These are phyloP conservation scores for Cicer pinnatifidum DNA, from an alignment of 306 rosid species.

Conservation along the genomic window DNA sequence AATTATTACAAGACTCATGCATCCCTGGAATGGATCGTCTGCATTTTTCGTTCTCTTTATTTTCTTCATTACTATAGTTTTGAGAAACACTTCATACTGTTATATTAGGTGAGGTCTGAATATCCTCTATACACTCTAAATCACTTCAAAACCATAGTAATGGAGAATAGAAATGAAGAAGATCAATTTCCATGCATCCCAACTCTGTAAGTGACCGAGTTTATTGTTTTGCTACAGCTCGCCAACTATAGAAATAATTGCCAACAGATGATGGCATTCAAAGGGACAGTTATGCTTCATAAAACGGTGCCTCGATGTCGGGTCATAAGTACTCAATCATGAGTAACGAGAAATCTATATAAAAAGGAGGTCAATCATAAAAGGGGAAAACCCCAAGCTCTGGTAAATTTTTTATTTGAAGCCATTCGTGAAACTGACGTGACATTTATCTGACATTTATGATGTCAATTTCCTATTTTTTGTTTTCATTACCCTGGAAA, in stretches of 20 bases:
- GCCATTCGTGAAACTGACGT: conserved; percentile 38
- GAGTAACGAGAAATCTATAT: conserved; percentile 32
- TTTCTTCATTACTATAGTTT: background rate
- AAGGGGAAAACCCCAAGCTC: conserved; percentile 43
- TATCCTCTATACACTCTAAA: background rate
- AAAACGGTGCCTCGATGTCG: conserved; percentile 73
- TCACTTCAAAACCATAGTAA: background rate
- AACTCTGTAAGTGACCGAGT: conserved; percentile 14
- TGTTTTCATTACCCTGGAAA: background rate
- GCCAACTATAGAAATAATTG: conserved; percentile 70
- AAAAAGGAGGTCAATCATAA: conserved; percentile 36
- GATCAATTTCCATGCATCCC: conserved; percentile 5
- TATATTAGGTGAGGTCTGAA: background rate
- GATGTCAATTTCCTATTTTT: conserved; percentile 34
- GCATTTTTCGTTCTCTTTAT: background rate
- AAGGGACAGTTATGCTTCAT: conserved; percentile 92
- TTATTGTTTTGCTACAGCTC: conserved; percentile 61
- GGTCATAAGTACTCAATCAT: conserved; percentile 45
- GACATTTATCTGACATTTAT: conserved; percentile 33
- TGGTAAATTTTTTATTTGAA: conserved; percentile 27
- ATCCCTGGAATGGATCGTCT: background rate
- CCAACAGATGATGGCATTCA: conserved; percentile 80
- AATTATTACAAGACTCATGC: background rate
- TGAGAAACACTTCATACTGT: background rate
- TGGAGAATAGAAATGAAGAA: background rate